A percentile compares a stretch with the other conserved stretches of the same genome.
These are phyloP conservation scores for Halophytophthora batemanensis DNA, from an alignment of 352 stramenopile species.

Conservation along the genomic window DNA sequence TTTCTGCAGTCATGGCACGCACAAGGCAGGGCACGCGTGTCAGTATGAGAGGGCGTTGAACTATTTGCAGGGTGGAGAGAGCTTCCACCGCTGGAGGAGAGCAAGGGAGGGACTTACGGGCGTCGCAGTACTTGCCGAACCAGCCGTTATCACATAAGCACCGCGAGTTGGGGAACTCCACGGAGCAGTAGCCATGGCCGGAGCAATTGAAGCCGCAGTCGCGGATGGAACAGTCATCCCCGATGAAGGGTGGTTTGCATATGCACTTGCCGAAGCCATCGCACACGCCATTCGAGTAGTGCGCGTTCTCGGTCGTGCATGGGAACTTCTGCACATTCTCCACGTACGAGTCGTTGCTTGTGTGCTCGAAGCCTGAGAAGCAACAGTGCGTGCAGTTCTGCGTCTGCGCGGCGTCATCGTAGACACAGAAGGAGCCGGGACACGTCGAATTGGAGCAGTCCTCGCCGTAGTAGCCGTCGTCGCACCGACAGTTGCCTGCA, in stretches of 20 bases:
- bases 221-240: slow-evolving; percentile 89
- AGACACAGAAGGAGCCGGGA: slow-evolving; percentile 92
- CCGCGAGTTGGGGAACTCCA: slow-evolving; percentile 94
- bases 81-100: too few species aligned
- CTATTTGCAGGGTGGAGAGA: too few species aligned
- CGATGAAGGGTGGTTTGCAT: slow-evolving; percentile 93
- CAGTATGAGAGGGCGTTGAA: too few species aligned
- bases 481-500: slow-evolving; percentile 91
- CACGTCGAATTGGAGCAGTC: slow-evolving; percentile 96
- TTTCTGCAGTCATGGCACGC: slow-evolving; percentile 27
- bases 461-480: slow-evolving; percentile 94
- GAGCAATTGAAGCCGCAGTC: slow-evolving; percentile 92
- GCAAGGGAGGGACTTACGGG: slow-evolving; percentile 38
- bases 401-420: slow-evolving; percentile 77
- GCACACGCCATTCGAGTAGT: slow-evolving; percentile 94
- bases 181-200: slow-evolving; percentile 93
- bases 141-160: slow-evolving; percentile 96
- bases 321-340: slow-evolving; percentile 90
- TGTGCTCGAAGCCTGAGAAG: slow-evolving; percentile 86
- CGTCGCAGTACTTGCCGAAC: slow-evolving; percentile 92
- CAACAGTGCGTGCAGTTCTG: slow-evolving; percentile 95
- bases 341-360: slow-evolving; percentile 85
- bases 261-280: slow-evolving; percentile 96
- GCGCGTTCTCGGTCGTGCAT: slow-evolving; percentile 77
- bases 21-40: too few species aligned